Evolutionary conservation across 139 green algal genomes (phyloP).

Genomic region (Tetratostichococcus sp.): DNA sequence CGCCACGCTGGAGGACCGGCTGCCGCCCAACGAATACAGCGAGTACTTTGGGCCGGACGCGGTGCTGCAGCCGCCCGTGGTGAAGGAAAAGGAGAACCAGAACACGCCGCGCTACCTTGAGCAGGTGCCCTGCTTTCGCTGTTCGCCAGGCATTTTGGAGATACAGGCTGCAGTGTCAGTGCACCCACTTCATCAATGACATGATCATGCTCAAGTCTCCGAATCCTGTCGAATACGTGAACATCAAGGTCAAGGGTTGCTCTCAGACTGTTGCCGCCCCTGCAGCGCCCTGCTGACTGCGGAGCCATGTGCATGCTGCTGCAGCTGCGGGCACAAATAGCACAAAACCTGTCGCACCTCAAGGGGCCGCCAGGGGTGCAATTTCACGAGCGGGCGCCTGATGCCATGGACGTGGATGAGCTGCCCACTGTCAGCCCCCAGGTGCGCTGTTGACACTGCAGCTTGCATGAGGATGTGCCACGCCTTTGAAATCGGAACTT

Average conservation of each 20-base stretch:
- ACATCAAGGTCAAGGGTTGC: no score
- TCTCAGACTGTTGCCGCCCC: no score
- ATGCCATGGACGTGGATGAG: background rate
- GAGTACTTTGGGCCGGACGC: conserved; percentile 82
- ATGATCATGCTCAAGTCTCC: no score
- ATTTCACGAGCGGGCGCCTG: background rate
- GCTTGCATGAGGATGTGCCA: no score
- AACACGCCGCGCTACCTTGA: conserved; percentile 53
- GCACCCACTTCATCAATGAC: no score
- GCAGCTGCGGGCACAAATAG: background rate
- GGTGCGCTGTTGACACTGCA: background rate
- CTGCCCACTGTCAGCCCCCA: background rate
- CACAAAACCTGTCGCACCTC: background rate
- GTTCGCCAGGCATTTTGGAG: no score
- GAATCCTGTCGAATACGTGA: no score
- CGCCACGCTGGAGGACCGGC: conserved; percentile 55
- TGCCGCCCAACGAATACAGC: conserved; percentile 89
- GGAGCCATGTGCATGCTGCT: background rate
- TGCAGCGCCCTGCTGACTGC: no score
- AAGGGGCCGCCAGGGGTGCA: background rate
- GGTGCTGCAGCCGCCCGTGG: conserved; percentile 49
- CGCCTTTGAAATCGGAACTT: no score
- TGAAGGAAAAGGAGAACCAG: conserved; percentile 20
- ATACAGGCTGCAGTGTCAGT: no score
- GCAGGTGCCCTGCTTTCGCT: conserved; percentile 5